Base-by-base conservation (phyloP, 371 early-diverging fungal genomes). In the Circinella minor region DNA sequence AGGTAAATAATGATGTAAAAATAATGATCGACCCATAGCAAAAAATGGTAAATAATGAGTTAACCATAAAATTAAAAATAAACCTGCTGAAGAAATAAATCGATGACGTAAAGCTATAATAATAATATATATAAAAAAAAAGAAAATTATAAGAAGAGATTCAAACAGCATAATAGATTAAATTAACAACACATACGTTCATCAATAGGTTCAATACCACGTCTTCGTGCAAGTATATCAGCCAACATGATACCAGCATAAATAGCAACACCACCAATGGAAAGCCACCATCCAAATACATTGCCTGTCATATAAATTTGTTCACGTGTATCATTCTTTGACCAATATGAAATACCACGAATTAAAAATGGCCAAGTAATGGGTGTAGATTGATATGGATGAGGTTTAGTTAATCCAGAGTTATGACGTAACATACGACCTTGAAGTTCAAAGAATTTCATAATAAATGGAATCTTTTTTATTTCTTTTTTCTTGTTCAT, bases 241-340 rank as follows among this genome's bases (percentile, higher is more conserved):
- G 84, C 87, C 7, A 88, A 76, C 67, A 86, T 59, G 5, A 88
- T 69, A 73, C 83, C 81, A 55, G 67, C 86, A 67, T 87, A 85
- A 43, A 91, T 88, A 64, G 93, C 81, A 39, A 88, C 62, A 69
- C 86, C 72, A 46, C 81, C 73, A 72, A 89, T 66, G 69, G 84
- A 81, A 10, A 92, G 57, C 91, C 96, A 99, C 97, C 98, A 99
- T 8, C 94, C 91, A 62, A 96, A 70, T 0, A 99, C 94, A 83
- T 99, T 99, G 14, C 98, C 99, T 48, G 99, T 81, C 78, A 99
- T 84, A 77, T 99, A 99, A 69, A 99, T 97, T 77, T 98, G 98
- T 65, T 86, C 78, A 34, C 85, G 84, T 6, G 84, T 86, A 4
- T 73, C 77, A 48, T 84, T 78, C 55, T 90, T 82, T 3, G 91